These are phyloP conservation scores for Nicotiana undulata DNA, from an alignment of 257 asterid genomes.

Conservation along the genomic window DNA sequence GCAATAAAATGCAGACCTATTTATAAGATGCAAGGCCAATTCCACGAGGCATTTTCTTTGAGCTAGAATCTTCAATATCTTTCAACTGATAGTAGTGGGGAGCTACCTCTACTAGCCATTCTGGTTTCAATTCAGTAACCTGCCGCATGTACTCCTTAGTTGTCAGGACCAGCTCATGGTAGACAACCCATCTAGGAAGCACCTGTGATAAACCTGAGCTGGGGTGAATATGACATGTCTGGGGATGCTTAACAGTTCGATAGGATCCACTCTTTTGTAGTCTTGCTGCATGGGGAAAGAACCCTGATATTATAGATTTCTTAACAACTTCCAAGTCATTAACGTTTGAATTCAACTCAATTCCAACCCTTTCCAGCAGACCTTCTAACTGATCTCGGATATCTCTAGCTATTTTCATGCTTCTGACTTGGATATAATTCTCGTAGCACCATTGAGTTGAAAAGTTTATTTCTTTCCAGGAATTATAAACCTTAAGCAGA, in stretches of 20 bases:
- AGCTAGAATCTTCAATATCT: conserved; percentile 50
- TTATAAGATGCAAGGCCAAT: neutral
- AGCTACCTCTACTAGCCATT: conserved; percentile 72
- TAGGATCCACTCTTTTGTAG: conserved; percentile 59
- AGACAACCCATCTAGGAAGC: conserved; percentile 65
- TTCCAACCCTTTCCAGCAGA: conserved; percentile 60
- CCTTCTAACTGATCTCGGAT: conserved; percentile 73
- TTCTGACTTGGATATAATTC: conserved; percentile 57
- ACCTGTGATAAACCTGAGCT: conserved; percentile 68
- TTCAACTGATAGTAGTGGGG: conserved; percentile 64
- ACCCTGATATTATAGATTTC: conserved; percentile 67
- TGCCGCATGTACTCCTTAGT: conserved; percentile 81
- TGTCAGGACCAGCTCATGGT: conserved; percentile 70
- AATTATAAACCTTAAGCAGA: conserved; percentile 57
- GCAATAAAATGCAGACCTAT: neutral
- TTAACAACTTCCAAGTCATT: conserved; percentile 49
- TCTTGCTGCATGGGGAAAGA: conserved; percentile 60
- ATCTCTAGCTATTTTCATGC: conserved; percentile 77
- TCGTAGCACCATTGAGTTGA: conserved; percentile 71
- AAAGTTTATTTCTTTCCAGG: conserved; percentile 72
- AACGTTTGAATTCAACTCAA: conserved; percentile 40
- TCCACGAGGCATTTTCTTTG: conserved; percentile 9
- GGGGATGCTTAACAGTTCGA: conserved; percentile 61
- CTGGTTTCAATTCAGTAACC: conserved; percentile 68
- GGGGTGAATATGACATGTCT: conserved; percentile 63